Evolutionary conservation across 768 basidiomycete genomes (phyloP), one percentile per base, ranked within the genome.

Genomic region (Pleurotus platypus): DNA sequence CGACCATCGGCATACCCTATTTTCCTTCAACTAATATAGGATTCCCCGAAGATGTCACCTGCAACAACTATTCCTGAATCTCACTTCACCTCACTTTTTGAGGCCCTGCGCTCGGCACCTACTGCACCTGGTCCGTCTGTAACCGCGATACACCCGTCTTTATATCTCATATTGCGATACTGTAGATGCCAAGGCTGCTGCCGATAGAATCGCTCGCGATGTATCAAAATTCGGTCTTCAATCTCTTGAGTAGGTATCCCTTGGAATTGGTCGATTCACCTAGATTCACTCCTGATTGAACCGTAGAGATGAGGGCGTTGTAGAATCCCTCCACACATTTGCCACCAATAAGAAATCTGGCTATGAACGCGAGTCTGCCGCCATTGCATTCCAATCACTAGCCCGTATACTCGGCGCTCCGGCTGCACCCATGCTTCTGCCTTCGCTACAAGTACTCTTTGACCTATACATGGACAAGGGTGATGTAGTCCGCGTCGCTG

Each of bases 391-490:
- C 67, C 86, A 88, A 58, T 89, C 90, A 6, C 70, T 95, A 20
- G 82, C 89, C 49, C 76, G 72, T 45, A 76, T 85, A 55, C 78
- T 93, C 22, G 94, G 94, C 27, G 72, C 85, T 18, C 72, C 90
- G 4, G 73, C 77, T 55, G 90, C 84, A 39, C 92, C 93, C 15
- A 71, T 90, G 51, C 77, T 97, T 37, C 77, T 97, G 12, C 78
- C 89, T 2, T 87, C 87, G 43, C 83, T 98, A 54, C 81, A 91
- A 15, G 64, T 85, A 40, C 70, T 98, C 51, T 88, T 89, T 70
- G 90, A 94, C 54, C 78, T 94, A 39, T 87, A 90, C 72, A 89
- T 90, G 80, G 96, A 98, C 69, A 95, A 96, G 70, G 94, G 93
- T 60, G 93, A 94, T 54, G 89, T 94, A 26, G 93, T 98, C 61